These are phyloP conservation scores for Pseudonectria foliicola DNA, from an alignment of 2,329 filamentous ascomycete genomes.

Conservation along the genomic window DNA sequence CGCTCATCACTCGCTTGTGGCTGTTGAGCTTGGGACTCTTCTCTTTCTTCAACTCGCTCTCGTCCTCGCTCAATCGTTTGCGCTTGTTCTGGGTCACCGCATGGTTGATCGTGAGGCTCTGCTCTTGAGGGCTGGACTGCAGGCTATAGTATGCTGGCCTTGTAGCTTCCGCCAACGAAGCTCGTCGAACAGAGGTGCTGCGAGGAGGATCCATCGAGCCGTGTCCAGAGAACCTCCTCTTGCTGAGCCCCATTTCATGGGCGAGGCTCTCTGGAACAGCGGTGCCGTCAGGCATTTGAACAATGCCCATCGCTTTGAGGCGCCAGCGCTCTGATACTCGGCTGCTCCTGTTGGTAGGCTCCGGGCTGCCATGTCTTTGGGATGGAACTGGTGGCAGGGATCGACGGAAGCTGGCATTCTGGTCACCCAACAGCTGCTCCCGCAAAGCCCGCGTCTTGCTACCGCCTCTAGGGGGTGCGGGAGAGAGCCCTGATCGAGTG, in stretches of 20 bases:
- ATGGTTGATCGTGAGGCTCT: conserved; percentile 4
- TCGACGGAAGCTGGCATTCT: conserved; percentile 28
- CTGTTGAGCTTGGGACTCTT: conserved; percentile 15
- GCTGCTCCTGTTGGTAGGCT: conserved; percentile 23
- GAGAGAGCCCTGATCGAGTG: conserved; percentile 13
- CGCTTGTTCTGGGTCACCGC: conserved; percentile 23
- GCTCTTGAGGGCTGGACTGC: conserved; percentile 18
- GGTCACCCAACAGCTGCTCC: conserved; percentile 25
- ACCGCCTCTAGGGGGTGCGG: conserved; percentile 17
- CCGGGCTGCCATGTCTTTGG: conserved; percentile 18
- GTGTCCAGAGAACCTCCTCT: conserved; percentile 31
- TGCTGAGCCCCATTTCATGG: conserved; percentile 35
- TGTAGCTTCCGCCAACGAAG: conserved; percentile 16
- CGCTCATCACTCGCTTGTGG: conserved; percentile 36
- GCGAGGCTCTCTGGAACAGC: conserved; percentile 46
- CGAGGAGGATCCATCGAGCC: conserved; percentile 22
- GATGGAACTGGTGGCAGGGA: conserved; percentile 31
- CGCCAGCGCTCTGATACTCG: conserved; percentile 38
- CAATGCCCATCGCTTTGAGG: conserved; percentile 44
- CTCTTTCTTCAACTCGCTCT: conserved; percentile 9
- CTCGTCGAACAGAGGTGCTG: conserved; percentile 13
- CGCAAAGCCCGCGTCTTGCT: conserved; percentile 32
- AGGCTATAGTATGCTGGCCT: conserved; percentile 11
- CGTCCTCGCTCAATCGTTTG: conserved; percentile 25
- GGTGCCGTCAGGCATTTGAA: conserved; percentile 46